A percentile compares a stretch with the other conserved stretches of the same genome.
Evolutionary conservation across 805 yeast species (phyloP).

Genomic region (Zygosaccharomyces bisporus): DNA sequence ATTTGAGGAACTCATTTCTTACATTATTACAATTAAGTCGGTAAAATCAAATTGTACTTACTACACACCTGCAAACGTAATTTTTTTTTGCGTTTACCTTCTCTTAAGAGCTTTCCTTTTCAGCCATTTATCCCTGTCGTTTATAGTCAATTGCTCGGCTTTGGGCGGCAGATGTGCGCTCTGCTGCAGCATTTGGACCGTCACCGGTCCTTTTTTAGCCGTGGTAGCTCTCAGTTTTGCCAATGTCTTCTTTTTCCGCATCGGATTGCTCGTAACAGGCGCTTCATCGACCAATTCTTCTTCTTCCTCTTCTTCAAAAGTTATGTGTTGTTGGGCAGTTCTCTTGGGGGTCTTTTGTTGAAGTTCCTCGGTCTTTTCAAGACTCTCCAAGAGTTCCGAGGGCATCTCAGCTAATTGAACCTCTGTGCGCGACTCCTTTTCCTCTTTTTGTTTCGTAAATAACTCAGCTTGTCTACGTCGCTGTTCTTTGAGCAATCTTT

Average conservation of each 20-base stretch:
- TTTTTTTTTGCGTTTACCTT: conserved; percentile 19
- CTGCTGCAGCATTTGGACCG: conserved; percentile 34
- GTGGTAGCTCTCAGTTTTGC: conserved; percentile 31
- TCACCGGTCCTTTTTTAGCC: conserved; percentile 41
- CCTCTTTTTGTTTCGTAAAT: conserved; percentile 34
- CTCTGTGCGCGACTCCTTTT: conserved; percentile 19
- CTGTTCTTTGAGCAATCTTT: conserved; percentile 31
- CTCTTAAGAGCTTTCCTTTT: conserved; percentile 32
- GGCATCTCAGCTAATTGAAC: conserved; percentile 40
- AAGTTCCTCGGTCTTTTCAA: conserved; percentile 14
- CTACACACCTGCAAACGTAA: conserved; percentile 1
- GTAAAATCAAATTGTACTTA: not conserved
- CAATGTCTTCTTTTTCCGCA: conserved; percentile 35
- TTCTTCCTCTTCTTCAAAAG: conserved; percentile 33
- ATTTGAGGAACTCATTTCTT: too few species aligned
- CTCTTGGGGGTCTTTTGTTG: conserved; percentile 19
- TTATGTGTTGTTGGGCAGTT: conserved; percentile 34
- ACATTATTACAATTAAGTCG: not conserved
- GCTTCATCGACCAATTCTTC: conserved; percentile 24
- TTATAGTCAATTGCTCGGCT: conserved; percentile 25
- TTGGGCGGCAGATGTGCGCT: conserved; percentile 32
- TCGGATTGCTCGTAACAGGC: conserved; percentile 17
- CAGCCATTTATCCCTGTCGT: conserved; percentile 35
- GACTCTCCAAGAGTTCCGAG: conserved; percentile 37
- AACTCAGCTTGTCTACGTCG: conserved; percentile 33